phyloP scores from a whole-genome alignment of 2,329 filamentous ascomycete genomes.

The Fusarium sp. region DNA sequence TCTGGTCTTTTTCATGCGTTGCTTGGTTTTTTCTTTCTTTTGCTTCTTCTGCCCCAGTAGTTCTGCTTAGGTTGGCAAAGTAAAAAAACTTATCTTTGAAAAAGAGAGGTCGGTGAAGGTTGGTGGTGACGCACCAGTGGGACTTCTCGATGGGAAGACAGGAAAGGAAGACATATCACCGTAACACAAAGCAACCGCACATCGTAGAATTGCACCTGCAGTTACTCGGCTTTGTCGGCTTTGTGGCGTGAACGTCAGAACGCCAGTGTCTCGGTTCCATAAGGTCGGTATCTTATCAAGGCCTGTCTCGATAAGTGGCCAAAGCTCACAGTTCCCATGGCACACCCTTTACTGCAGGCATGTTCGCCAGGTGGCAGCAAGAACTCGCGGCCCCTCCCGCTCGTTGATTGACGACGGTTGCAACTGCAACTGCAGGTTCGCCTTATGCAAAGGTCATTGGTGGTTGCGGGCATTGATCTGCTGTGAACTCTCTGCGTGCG shows the following conservation, averaged over 20 bases:
- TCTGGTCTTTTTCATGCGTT: constrained; percentile 1
- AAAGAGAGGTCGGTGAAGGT: background rate
- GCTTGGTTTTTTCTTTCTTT: background rate
- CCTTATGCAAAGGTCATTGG: background rate
- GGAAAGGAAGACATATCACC: background rate
- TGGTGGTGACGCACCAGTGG: constrained; percentile 8
- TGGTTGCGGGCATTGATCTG: constrained; percentile 13
- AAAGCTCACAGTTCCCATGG: background rate
- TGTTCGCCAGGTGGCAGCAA: constrained; percentile 2
- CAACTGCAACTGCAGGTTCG: constrained; percentile 11
- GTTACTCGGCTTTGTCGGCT: background rate
- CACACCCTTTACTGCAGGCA: constrained; percentile 2
- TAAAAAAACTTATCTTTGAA: background rate
- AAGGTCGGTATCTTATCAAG: constrained; percentile 13
- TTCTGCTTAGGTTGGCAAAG: background rate
- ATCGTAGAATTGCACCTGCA: constrained; percentile 1
- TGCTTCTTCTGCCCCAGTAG: background rate
- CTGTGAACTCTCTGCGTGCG: constrained; percentile 12
- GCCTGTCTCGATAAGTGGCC: background rate
- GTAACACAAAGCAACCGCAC: background rate
- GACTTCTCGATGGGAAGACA: background rate
- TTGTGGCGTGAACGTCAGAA: constrained; percentile 21
- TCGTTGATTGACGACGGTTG: constrained; percentile 11
- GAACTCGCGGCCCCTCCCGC: constrained; percentile 18
- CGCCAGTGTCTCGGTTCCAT: constrained; percentile 33